Evolutionary conservation across 176 grass and related monocot genomes (phyloP).

Genomic region (Triticum monococcum): DNA sequence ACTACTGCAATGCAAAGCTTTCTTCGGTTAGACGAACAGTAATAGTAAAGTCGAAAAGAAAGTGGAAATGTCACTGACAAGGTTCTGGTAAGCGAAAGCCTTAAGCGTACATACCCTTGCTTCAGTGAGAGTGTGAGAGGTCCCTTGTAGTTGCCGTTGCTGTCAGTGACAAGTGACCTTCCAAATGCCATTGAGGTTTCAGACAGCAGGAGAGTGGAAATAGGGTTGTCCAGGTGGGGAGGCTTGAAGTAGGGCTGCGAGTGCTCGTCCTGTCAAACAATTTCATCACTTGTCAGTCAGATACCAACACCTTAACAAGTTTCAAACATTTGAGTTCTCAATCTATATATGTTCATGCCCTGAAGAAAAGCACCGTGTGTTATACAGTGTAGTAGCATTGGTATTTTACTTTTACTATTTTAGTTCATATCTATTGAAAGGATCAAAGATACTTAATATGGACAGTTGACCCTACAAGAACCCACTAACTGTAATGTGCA

Average conservation of each 20-base stretch:
- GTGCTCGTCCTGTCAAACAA: constrained; percentile 76
- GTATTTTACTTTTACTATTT: too few relatives aligned
- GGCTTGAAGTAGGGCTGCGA: constrained; percentile 98
- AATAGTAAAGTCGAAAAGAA: background rate
- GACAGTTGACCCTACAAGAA: background rate
- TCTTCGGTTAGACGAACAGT: background rate
- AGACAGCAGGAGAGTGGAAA: constrained; percentile 88
- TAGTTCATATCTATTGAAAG: background rate
- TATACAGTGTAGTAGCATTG: too few relatives aligned
- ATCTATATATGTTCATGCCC: too few relatives aligned
- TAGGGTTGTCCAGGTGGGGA: constrained; percentile 95
- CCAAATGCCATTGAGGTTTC: constrained; percentile 91
- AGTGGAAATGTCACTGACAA: background rate
- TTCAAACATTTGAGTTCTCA: background rate
- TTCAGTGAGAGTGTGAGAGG: constrained; percentile 81
- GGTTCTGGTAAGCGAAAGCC: background rate
- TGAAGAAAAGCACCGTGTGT: too few relatives aligned
- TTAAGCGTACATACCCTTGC: constrained; percentile 72
- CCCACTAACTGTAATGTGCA: background rate
- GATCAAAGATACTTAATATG: background rate
- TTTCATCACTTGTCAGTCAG: constrained; percentile 2
- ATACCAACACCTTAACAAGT: background rate
- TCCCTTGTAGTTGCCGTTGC: constrained; percentile 95
- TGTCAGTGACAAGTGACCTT: constrained; percentile 82
- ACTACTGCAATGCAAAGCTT: background rate